Evolutionary conservation across 164 flowering plant genomes (phyloP), one percentile per base, ranked within the genome.

Genomic region (Kalanchoe fedtschenkoi): DNA sequence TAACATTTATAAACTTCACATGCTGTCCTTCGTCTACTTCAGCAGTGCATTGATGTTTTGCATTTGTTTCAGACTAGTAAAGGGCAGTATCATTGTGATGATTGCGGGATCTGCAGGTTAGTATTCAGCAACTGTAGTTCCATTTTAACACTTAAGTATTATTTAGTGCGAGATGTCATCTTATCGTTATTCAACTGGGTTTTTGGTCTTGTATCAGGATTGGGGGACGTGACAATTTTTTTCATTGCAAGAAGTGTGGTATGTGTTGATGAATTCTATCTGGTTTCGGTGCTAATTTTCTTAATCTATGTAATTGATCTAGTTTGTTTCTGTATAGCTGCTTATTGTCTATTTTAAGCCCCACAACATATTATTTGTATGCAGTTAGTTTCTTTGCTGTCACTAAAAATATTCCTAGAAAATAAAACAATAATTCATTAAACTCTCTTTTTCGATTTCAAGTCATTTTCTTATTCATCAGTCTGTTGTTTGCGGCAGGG

Each of bases 201-300:
- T 63, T 9, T 15, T 53, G 19, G 17, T 46, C 30, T 47, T 5
- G 24, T 70, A 44, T 60, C 74, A 78, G 82, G 39, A 74, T 78
- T 62, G 82, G 80, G 51, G 82, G 79, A 7, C 82, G 78, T 42
- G 74, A 76, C 57, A 86, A 86, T 32, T 88, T 62, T 69, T 88
- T 86, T 57, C 96, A 88, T 64, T 88, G 92, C 87, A 66, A 83
- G 70, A 88, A 81, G 70, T 88, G 96, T 70, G 91, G 92, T 88
- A 86, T 35, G 86, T 33, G n/a, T 41, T 16, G 19, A 21, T 34
- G 51, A 14, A 41, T 63, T 7, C 39, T 37, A 2, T 37, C 6
- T 37, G n/a, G 14, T 37, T 37, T 37, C 39, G 13, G 39, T 37
- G 13, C 39, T 9, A 37, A 9, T 37, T 37, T 5, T 37, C 39